Evolutionary conservation across 2,329 filamentous ascomycete species (phyloP), one percentile per base, ranked within the genome.

Genomic region (Aspergillus fructus): DNA sequence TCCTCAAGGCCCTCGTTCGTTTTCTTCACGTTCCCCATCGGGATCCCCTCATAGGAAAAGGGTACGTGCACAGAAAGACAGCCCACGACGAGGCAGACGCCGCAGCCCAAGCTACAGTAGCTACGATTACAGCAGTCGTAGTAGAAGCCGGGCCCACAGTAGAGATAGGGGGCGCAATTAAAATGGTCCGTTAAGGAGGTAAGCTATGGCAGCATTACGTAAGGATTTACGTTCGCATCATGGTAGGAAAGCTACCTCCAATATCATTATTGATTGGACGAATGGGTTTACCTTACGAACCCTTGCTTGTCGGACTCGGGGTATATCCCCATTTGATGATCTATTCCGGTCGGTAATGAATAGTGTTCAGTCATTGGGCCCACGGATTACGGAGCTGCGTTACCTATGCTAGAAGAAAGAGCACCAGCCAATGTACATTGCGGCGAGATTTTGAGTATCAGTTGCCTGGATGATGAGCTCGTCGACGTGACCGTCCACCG

Each of bases 361-460:
- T 15, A 5, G 34, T 9, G 34, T 37, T n/a, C 34, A 7, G 17
- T 17, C 27, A 37, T 11, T 34, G 27, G 21, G 5, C 17, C 5
- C 34, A 7, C 34, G 13, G 5, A 41, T 23, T 6, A 13, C 19
- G 8, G 8, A 24, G 5, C 5, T n/a, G 7, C 21, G 11, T 17
- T 43, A n/a, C 5, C n/a, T 12, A n/a, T 8, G 47, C 71, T 62
- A 89, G 59, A 88, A 85, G 67, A 88, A 89, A 12, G 86, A 80
- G 77, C 85, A 88, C 93, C 93, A 97, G 19, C 94, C 94, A 76
- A 97, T 96, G 75, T 97, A 99, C 96, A 99, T 99, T 40, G 87
- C 85, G 17, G 90, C 85, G 75, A 99, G 74, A 72, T 94, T 96
- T 69, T 78, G 84, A 56, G 88, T 85, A 73, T 92, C 87, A 21